phyloP scores from a whole-genome alignment of 2,329 filamentous ascomycete species.

The Teratosphaeria zuluensis region DNA sequence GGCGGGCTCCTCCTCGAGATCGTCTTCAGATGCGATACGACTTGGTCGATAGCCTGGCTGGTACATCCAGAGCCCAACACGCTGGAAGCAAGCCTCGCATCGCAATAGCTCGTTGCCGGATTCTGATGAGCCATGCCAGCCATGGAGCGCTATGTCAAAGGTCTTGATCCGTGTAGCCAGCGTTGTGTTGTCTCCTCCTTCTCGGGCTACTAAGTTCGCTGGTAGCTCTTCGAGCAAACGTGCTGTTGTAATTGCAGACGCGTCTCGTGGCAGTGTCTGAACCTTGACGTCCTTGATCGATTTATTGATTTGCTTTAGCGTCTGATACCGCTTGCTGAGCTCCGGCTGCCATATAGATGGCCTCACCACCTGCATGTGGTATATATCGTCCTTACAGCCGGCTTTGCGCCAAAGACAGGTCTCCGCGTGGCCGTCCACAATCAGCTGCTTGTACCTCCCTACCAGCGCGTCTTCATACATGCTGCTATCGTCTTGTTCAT shows the following conservation, averaged over 20 bases:
- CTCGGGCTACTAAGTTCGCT: constrained; percentile 11
- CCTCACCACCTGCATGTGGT: constrained; percentile 44
- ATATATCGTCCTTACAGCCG: constrained; percentile 72
- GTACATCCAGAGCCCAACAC: constrained; percentile 91
- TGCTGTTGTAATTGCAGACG: constrained; percentile 5
- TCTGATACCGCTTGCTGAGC: constrained; percentile 19
- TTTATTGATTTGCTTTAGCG: constrained; percentile 15
- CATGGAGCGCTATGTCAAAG: constrained; percentile 32
- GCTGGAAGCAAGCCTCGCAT: constrained; percentile 78
- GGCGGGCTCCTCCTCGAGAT: constrained; percentile 7
- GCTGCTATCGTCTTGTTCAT: constrained; percentile 30
- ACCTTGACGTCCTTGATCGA: constrained; percentile 19
- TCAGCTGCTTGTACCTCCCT: constrained; percentile 63
- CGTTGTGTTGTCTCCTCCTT: constrained; percentile 6
- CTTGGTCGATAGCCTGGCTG: constrained; percentile 43
- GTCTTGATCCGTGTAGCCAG: constrained; percentile 7
- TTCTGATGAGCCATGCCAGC: constrained; percentile 45
- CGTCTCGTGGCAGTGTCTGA: constrained; percentile 4
- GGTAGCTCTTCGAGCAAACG: constrained; percentile 21
- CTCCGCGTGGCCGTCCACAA: constrained; percentile 65
- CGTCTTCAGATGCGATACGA: constrained; percentile 24
- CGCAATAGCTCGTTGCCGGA: constrained; percentile 62
- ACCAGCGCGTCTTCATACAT: constrained; percentile 52
- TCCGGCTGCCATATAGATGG: constrained; percentile 26
- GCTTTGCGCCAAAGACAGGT: constrained; percentile 78